phyloP scores from a whole-genome alignment of 441 rosid genomes.

The California macrophylla region DNA sequence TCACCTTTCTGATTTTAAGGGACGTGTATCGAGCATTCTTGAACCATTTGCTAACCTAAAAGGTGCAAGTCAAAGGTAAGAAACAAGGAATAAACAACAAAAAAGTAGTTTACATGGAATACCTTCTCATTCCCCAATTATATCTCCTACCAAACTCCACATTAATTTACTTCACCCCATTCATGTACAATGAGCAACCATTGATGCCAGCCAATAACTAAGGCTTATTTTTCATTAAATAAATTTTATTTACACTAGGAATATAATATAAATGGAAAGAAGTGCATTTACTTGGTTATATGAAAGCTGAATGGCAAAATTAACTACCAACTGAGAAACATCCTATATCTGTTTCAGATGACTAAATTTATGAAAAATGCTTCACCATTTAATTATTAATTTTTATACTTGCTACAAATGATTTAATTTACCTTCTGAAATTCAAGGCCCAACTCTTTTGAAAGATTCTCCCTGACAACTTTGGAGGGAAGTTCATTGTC shows the following conservation, averaged over 20 bases:
- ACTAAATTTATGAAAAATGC: background rate
- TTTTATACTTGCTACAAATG: background rate
- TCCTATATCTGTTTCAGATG: background rate
- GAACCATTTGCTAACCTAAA: slow-evolving; percentile 97
- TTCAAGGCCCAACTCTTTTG: slow-evolving; percentile 70
- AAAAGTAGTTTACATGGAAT: background rate
- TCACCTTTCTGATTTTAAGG: slow-evolving; percentile 71
- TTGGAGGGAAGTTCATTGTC: slow-evolving; percentile 92
- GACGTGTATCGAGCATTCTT: slow-evolving; percentile 91
- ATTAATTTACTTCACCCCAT: background rate
- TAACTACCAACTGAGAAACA: background rate
- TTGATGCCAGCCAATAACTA: background rate
- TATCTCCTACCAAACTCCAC: background rate
- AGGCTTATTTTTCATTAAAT: background rate
- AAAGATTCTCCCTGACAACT: slow-evolving; percentile 58
- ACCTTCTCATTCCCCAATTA: background rate
- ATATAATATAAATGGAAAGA: background rate
- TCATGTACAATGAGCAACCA: background rate
- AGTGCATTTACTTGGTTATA: slow-evolving; percentile 7
- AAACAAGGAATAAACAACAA: slow-evolving; percentile 11
- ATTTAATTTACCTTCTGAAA: slow-evolving; percentile 57
- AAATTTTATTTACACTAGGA: background rate
- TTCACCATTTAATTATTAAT: background rate
- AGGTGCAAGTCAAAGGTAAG: slow-evolving; percentile 20
- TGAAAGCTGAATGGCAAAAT: background rate